Evolutionary conservation across 164 flowering plant species (phyloP).

Genomic region (Echeveria elegans): DNA sequence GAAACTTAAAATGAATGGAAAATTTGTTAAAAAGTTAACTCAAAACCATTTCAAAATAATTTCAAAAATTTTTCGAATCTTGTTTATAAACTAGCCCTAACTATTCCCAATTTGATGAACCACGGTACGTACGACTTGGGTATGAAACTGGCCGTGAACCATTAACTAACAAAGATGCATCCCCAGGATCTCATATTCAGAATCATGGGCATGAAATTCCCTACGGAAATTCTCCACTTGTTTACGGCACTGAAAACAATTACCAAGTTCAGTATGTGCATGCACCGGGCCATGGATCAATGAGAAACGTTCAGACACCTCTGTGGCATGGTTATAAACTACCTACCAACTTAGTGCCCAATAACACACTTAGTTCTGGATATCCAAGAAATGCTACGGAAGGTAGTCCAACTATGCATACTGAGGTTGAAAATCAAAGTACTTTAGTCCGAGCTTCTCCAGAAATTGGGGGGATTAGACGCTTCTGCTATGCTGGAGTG

Average conservation of each 20-base stretch:
- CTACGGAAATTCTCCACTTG: constrained; percentile 42
- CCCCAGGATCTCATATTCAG: constrained; percentile 30
- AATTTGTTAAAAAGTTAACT: too few species aligned
- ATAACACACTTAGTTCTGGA: constrained; percentile 39
- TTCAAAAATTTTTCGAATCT: too few species aligned
- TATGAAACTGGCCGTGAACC: constrained; percentile 48
- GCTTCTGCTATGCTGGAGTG: constrained; percentile 42
- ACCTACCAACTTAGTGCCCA: constrained; percentile 33
- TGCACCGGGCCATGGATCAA: constrained; percentile 32
- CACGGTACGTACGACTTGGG: constrained; percentile 34
- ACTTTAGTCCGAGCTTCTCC: constrained; percentile 42
- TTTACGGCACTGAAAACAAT: constrained; percentile 45
- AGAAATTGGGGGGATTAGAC: constrained; percentile 35
- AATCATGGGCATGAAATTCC: constrained; percentile 39
- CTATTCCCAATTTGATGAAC: constrained; percentile 46
- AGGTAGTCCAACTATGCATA: constrained; percentile 38
- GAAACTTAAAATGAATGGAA: too few species aligned
- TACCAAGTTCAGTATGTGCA: constrained; percentile 47
- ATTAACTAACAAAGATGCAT: constrained; percentile 42
- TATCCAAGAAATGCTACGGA: constrained; percentile 30
- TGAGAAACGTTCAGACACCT: constrained; percentile 58
- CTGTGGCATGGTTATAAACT: constrained; percentile 42
- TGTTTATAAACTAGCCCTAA: too few species aligned
- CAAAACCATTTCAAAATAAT: too few species aligned
- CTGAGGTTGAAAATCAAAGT: constrained; percentile 46